A percentile compares a stretch with the other conserved stretches of the same genome.
phyloP scores from a whole-genome alignment of 2,329 filamentous ascomycete genomes.

The Xylaria sp. region DNA sequence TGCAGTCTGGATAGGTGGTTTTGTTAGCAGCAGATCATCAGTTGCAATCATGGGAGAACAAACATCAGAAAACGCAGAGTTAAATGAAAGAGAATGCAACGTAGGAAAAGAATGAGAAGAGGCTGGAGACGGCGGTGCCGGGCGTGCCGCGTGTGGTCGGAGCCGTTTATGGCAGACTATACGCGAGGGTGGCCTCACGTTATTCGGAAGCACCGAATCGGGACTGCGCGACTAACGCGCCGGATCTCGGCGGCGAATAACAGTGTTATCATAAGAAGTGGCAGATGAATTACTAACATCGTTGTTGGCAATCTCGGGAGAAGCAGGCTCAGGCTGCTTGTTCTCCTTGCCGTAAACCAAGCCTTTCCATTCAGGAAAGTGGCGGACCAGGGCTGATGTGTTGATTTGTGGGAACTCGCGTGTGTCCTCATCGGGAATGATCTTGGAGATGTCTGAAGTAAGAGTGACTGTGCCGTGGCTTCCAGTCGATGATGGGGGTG shows the following conservation, averaged over 20 bases:
- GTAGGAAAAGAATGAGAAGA: slow-evolving; percentile 15
- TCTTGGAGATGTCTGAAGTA: slow-evolving; percentile 65
- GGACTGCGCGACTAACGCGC: slow-evolving; percentile 35
- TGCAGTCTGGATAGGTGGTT: neutral
- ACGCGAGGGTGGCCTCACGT: slow-evolving; percentile 15
- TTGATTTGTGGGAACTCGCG: slow-evolving; percentile 50
- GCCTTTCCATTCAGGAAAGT: slow-evolving; percentile 62
- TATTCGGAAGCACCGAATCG: slow-evolving; percentile 14
- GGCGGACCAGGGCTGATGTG: slow-evolving; percentile 55
- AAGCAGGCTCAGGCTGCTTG: slow-evolving; percentile 50
- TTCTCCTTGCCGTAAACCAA: slow-evolving; percentile 48
- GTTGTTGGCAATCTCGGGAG: slow-evolving; percentile 44
- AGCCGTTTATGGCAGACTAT: slow-evolving; percentile 19
- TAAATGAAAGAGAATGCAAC: slow-evolving; percentile 11
- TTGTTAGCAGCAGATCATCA: slow-evolving; percentile 26
- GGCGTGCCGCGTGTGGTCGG: slow-evolving; percentile 13
- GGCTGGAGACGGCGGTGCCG: neutral
- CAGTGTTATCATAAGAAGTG: slow-evolving; percentile 19
- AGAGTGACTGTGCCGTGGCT: slow-evolving; percentile 67
- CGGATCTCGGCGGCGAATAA: slow-evolving; percentile 27
- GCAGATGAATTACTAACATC: slow-evolving; percentile 30
- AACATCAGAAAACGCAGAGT: slow-evolving; percentile 32
- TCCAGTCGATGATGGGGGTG: slow-evolving; percentile 67
- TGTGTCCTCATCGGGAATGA: slow-evolving; percentile 65
- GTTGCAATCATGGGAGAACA: slow-evolving; percentile 24